Base-by-base conservation (phyloP, 495 filamentous ascomycete genomes). In the Sordaria brevicollis region DNA sequence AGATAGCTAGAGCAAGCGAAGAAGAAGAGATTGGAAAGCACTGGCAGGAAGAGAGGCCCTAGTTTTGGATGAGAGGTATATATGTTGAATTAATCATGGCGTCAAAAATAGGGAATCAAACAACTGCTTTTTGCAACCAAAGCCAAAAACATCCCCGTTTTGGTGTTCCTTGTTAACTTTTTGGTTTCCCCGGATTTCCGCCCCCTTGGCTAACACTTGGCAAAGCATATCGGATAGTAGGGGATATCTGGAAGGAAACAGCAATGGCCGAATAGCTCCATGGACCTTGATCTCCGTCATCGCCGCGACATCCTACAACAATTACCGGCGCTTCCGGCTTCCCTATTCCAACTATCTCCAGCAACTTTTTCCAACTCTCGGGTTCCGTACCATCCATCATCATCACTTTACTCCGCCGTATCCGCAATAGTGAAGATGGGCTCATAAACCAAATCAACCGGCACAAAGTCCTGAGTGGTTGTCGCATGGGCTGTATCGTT, bases 11-110 rank as follows among this genome's bases (percentile, higher is more conserved):
- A 65, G 66, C 19, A 70, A 39, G n/a, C 29, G 36, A 25, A 41
- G n/a, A n/a, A n/a, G n/a, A n/a, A n/a, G n/a, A n/a, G 15, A 37
- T 13, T 36, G 65, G 65, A 67, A 57, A 71, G 37, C 70, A 69
- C 65, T 41, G 49, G 34, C 57, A 38, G 62, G 66, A n/a, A n/a
- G n/a, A n/a, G n/a, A 38, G 25, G 65, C 66, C 31, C 15, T 35
- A n/a, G 39, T 68, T 31, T 21, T 15, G 15, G 68, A 31, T 65
- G 33, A 54, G 67, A 33, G 29, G 8, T 17, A 35, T 21, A 17
- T 31, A 35, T 21, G n/a, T 17, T 49, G 67, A 49, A 29, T 34
- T 25, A 33, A 13, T n/a, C 35, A 13, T 25, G 49, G 49, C 49
- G 49, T 39, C 35, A 35, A 10, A 57, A 66, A 38, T 25, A 17